These are phyloP conservation scores for Botryosphaeria dothidea DNA, from an alignment of 2,329 filamentous ascomycete species.

Conservation along the genomic window DNA sequence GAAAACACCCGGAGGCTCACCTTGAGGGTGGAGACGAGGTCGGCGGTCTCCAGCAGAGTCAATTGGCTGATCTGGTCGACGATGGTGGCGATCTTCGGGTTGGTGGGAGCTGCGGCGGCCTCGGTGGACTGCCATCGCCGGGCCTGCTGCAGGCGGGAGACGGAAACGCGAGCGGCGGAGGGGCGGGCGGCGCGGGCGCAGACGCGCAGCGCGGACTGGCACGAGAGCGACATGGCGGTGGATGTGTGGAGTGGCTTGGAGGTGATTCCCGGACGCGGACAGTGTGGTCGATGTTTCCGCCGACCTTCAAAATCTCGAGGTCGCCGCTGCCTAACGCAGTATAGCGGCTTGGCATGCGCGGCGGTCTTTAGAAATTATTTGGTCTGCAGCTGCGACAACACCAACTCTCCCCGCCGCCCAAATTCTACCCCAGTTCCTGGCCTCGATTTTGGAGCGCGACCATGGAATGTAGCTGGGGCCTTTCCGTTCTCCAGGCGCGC, in stretches of 20 bases:
- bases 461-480: slow-evolving; percentile 18
- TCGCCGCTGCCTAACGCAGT: slow-evolving; percentile 21
- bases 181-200: slow-evolving; percentile 41
- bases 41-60: slow-evolving; percentile 95
- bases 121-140: slow-evolving; percentile 90
- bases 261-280: neutral
- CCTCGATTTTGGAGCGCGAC: neutral
- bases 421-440: neutral
- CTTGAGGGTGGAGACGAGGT: slow-evolving; percentile 93
- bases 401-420: slow-evolving; percentile 21
- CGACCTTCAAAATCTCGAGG: slow-evolving; percentile 26
- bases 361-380: slow-evolving; percentile 22
- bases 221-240: slow-evolving; percentile 46
- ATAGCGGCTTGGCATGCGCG: slow-evolving; percentile 28
- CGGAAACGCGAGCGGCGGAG: slow-evolving; percentile 32
- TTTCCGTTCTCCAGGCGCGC: slow-evolving; percentile 23
- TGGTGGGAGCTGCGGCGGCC: slow-evolving; percentile 60
- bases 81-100: slow-evolving; percentile 91
- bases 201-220: slow-evolving; percentile 45
- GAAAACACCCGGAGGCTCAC: slow-evolving; percentile 50
- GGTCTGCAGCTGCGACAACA: neutral
- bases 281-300: slow-evolving; percentile 19
- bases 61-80: slow-evolving; percentile 99
- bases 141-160: slow-evolving; percentile 43
- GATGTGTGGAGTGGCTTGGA: slow-evolving; percentile 23